Conservation (phyloP, 805 yeast genomes). For the Metschnikowia lochheadii region DNA sequence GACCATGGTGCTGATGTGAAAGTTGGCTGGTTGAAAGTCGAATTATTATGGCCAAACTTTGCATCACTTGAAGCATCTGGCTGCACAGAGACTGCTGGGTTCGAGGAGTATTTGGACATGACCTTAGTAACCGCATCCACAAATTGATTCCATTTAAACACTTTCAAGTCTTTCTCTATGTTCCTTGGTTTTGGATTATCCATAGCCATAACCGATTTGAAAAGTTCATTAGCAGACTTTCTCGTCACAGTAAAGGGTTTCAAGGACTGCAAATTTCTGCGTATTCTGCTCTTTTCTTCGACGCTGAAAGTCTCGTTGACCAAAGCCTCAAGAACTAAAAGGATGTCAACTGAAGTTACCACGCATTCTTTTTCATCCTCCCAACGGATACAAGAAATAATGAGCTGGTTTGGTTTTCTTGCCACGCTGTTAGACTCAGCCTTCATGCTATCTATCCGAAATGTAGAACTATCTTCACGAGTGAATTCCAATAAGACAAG, state of each 20-base stretch:
- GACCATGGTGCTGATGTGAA: constrained; percentile 53
- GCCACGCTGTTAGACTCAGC: constrained; percentile 33
- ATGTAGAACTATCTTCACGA: constrained; percentile 19
- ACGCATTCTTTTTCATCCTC: constrained; percentile 42
- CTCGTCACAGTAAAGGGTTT: constrained; percentile 59
- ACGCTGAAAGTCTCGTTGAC: constrained; percentile 53
- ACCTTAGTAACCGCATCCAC: constrained; percentile 54
- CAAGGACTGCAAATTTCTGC: constrained; percentile 62
- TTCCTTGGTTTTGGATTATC: constrained; percentile 63
- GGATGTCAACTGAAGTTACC: constrained; percentile 64
- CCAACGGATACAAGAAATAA: constrained; percentile 61
- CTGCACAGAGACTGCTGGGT: constrained; percentile 10
- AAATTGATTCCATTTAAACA: constrained; percentile 55
- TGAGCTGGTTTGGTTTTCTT: constrained; percentile 37
- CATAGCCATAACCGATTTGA: constrained; percentile 51
- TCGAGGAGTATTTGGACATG: constrained; percentile 48
- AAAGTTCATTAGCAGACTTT: constrained; percentile 17
- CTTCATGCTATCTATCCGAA: constrained; percentile 8
- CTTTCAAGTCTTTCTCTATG: constrained; percentile 68
- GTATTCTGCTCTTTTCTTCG: constrained; percentile 66
- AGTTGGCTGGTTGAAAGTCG: background rate
- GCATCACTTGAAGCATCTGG: background rate
- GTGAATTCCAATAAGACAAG: constrained; percentile 43
- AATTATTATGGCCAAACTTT: background rate
- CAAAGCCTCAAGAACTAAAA: constrained; percentile 51